Evolutionary conservation across 2,329 filamentous ascomycete genomes (phyloP), one percentile per base, ranked within the genome.

Genomic region (Trichophyton simii): DNA sequence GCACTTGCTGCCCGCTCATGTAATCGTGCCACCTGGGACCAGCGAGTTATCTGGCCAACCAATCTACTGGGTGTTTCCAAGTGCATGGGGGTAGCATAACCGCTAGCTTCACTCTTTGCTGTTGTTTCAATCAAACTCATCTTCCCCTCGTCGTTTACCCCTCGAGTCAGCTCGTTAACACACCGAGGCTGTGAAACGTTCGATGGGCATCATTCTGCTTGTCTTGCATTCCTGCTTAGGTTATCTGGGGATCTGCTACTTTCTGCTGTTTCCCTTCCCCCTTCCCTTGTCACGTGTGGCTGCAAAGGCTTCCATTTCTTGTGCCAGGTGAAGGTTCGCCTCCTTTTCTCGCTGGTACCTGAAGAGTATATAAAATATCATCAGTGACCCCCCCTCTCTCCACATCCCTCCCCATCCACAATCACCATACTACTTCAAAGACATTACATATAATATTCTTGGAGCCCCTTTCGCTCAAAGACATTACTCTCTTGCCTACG

Each of bases 21-120:
- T 54, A 34, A 54, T 54, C 25, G 50, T 54, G 50, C 50, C 50
- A 54, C 50, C 50, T n/a, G 31, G n/a, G 50, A 25, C 22, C 50
- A 54, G 28, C 50, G 50, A 54, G 50, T 54, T 54, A 54, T 54
- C 50, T 54, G 50, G 22, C 50, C 50, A 25, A 54, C 50, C 50
- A 54, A 54, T 34, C 50, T 54, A 25, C 50, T 54, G 50, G 50
- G 50, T 54, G 50, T 54, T 54, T 34, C 9, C 25, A 54, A 54
- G 25, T 15, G 50, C 50, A 54, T 54, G 50, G 50, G 50, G 50
- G 50, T 9, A 31, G 50, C 50, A 54, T 54, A 54, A 54, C 50
- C 50, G 50, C 50, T 31, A 54, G 11, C 50, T 54, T 54, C 50
- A 54, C 50, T 31, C 28, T 31, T n/a, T 13, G 13, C 22, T 31